A percentile compares a stretch with the other conserved stretches of the same genome.
phyloP scores from a whole-genome alignment of 2,329 filamentous ascomycete genomes.

The Didymella segeticola region DNA sequence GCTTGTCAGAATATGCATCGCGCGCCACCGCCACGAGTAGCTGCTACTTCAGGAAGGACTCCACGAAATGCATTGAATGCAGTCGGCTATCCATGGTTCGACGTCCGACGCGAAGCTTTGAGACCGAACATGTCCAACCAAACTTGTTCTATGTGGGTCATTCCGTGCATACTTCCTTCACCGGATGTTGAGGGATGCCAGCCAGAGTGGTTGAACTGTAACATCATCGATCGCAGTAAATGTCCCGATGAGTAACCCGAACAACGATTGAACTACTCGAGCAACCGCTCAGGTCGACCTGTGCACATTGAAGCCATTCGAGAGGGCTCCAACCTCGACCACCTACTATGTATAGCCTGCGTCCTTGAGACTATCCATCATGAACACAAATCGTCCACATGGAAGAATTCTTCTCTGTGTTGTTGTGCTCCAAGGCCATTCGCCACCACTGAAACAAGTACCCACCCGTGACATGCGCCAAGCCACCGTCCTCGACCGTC shows the following conservation, averaged over 20 bases:
- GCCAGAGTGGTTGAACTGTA: not conserved
- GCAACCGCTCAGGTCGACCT: too few relatives aligned
- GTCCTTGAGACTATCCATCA: too few relatives aligned
- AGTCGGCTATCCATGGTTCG: not conserved
- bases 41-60: too few relatives aligned
- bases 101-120: not conserved
- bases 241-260: not conserved
- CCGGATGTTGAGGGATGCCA: not conserved
- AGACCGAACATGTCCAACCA: not conserved
- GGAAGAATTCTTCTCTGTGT: not conserved
- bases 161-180: not conserved
- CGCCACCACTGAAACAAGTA: not conserved
- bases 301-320: not conserved
- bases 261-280: too few relatives aligned
- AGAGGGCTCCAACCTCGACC: too few relatives aligned
- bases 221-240: not conserved
- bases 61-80: not conserved
- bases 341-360: too few relatives aligned
- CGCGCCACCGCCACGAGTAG: too few relatives aligned
- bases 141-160: too few relatives aligned
- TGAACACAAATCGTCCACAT: too few relatives aligned
- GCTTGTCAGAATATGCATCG: too few relatives aligned
- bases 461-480: constrained; percentile 6
- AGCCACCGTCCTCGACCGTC: constrained; percentile 1
- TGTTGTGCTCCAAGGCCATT: not conserved